phyloP scores from a whole-genome alignment of 208 protist genomes.

The Trypanosoma lewisi region DNA sequence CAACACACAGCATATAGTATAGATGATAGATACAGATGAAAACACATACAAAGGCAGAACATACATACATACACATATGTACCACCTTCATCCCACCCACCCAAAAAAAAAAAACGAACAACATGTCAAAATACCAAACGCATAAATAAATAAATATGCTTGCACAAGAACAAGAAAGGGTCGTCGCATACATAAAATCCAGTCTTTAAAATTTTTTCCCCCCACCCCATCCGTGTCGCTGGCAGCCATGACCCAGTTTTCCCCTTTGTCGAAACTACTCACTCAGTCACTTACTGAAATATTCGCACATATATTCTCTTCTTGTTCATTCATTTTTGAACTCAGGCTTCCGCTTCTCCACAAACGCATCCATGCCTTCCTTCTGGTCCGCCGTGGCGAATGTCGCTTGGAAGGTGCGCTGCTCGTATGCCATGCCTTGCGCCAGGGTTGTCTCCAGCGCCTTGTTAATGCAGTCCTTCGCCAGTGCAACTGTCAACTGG shows the following conservation, averaged over 20 bases:
- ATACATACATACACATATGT: neutral
- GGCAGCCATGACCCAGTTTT: neutral
- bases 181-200: neutral
- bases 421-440: slow-evolving; percentile 84
- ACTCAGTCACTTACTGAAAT: too few relatives aligned
- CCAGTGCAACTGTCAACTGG: slow-evolving; percentile 82
- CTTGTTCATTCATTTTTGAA: slow-evolving; percentile 84
- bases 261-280: neutral
- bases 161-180: slow-evolving; percentile 3
- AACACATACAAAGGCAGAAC: neutral
- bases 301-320: slow-evolving; percentile 9
- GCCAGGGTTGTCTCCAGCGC: slow-evolving; percentile 74
- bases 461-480: slow-evolving; percentile 88
- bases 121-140: slow-evolving; percentile 8
- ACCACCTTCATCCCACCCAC: neutral
- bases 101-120: slow-evolving; percentile 6
- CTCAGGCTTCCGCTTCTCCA: slow-evolving; percentile 85
- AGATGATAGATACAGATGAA: neutral
- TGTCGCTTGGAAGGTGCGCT: slow-evolving; percentile 82
- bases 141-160: slow-evolving; percentile 18
- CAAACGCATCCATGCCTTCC: slow-evolving; percentile 92
- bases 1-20: neutral
- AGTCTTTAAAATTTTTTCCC: too few relatives aligned
- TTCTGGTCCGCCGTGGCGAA: slow-evolving; percentile 91
- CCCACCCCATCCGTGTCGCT: neutral